Base-by-base conservation (phyloP, 2,329 filamentous ascomycete species). In the Penicillium hordei region DNA sequence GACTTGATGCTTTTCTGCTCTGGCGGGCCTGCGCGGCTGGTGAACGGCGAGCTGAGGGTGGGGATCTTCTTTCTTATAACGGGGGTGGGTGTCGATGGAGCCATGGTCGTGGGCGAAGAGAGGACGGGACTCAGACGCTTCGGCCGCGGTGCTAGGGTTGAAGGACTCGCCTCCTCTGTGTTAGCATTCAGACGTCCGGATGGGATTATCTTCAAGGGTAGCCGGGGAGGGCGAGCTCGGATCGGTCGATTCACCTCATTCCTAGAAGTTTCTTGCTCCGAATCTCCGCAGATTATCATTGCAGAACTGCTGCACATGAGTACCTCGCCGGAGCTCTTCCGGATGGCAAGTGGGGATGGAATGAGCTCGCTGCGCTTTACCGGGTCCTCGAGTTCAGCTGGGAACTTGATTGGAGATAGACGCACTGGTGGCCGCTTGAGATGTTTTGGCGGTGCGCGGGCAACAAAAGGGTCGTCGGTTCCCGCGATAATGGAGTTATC, bases 381-480 rank as follows among this genome's bases (percentile, higher is more conserved):
- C 2, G 52, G 44, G 13, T 60, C 54, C 7, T 56, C 48, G 2
- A 52, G 5, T n/a, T 34, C 34, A 21, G 42, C 25, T 21, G 52
- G 51, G 15, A 52, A 52, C 19, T 45, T 52, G 48, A 53, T 29
- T 1, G 58, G 51, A 19, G 55, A 56, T 4, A 60, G 17, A 19
- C 29, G 55, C 13, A 36, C 23, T n/a, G 43, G 43, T 1, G 36
- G 17, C 8, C 8, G 43, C 21, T 42, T 48, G 21, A 2, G 21
- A 19, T 23, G 8, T 2, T 25, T 29, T 19, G 34, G 17, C 9
- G 25, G 23, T 13, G 25, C n/a, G 25, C 7, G 31, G 4, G 36
- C 64, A 13, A 73, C 34, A 39, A 73, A 72, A 1, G 67, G 69
- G 46, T 72, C 71, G 3, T 68, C 65, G 1, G 54, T 55, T 2